Percentiles rank a stretch among this genome's conserved stretches.
These are phyloP conservation scores for Medicago lupulina DNA, from an alignment of 306 rosid genomes.

Conservation along the genomic window DNA sequence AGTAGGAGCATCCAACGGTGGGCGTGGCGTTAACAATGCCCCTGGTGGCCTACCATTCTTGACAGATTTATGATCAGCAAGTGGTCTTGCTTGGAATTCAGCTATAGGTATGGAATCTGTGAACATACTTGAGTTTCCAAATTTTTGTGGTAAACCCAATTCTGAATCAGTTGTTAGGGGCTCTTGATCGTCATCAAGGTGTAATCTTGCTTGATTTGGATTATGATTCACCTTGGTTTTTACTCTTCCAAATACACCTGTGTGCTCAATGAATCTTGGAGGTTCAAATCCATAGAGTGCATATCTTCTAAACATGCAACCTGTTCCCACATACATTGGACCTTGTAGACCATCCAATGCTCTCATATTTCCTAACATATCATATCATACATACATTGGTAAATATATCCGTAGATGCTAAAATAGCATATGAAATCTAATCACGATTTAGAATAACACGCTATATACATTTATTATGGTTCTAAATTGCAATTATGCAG, in stretches of 20 bases:
- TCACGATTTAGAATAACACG: background rate
- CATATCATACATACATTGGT: background rate
- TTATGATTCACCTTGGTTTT: conserved; percentile 57
- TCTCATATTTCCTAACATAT: conserved; percentile 72
- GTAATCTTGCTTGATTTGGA: conserved; percentile 9
- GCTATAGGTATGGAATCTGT: conserved; percentile 69
- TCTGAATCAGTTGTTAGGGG: conserved; percentile 69
- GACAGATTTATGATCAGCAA: conserved; percentile 73
- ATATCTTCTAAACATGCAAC: conserved; percentile 83
- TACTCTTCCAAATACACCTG: conserved; percentile 67
- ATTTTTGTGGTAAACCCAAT: conserved; percentile 65
- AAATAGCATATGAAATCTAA: background rate
- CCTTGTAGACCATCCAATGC: conserved; percentile 94
- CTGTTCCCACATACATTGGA: conserved; percentile 89
- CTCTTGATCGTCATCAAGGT: conserved; percentile 50
- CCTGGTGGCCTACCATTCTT: conserved; percentile 90
- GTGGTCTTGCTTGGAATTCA: conserved; percentile 84
- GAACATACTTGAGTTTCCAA: conserved; percentile 70
- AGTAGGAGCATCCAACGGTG: conserved; percentile 82
- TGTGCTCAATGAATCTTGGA: conserved; percentile 79
- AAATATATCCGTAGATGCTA: background rate
- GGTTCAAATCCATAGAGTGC: conserved; percentile 90
- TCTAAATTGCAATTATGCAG: background rate
- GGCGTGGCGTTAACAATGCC: conserved; percentile 63
- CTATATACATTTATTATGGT: background rate